phyloP scores from a whole-genome alignment of 306 rosid species.

The Glycine tomentella region DNA sequence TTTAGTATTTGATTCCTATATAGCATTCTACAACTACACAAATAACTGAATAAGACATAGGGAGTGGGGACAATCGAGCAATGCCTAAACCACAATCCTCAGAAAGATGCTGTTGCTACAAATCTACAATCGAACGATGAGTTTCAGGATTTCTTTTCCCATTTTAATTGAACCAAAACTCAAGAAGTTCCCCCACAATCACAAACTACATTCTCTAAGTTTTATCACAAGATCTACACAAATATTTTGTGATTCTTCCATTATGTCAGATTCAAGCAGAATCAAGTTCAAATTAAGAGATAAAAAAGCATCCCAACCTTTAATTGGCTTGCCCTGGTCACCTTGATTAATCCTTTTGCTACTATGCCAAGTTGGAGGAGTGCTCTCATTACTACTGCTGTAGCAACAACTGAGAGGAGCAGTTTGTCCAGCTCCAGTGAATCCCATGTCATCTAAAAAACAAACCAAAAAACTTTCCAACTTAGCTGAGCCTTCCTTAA shows the following conservation, averaged over 20 bases:
- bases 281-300: slow-evolving; percentile 12
- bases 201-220: neutral
- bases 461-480: slow-evolving; percentile 26
- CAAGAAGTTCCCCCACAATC: neutral
- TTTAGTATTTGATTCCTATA: neutral
- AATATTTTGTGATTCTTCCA: neutral
- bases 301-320: slow-evolving; percentile 57
- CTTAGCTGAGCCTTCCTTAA: slow-evolving; percentile 22
- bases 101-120: neutral
- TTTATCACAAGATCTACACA: neutral
- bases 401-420: slow-evolving; percentile 59
- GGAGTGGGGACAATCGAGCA: neutral
- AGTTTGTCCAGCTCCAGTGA: slow-evolving; percentile 54
- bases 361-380: slow-evolving; percentile 52
- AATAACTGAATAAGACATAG: neutral
- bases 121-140: neutral
- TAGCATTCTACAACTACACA: neutral
- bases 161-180: neutral
- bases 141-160: neutral
- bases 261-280: slow-evolving; percentile 31
- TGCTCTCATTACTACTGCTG: slow-evolving; percentile 77
- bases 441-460: slow-evolving; percentile 61
- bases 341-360: slow-evolving; percentile 55
- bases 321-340: slow-evolving; percentile 49
- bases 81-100: slow-evolving; percentile 23